phyloP scores from a whole-genome alignment of 768 basidiomycete genomes.

The Tricholoma hemisulphureum region DNA sequence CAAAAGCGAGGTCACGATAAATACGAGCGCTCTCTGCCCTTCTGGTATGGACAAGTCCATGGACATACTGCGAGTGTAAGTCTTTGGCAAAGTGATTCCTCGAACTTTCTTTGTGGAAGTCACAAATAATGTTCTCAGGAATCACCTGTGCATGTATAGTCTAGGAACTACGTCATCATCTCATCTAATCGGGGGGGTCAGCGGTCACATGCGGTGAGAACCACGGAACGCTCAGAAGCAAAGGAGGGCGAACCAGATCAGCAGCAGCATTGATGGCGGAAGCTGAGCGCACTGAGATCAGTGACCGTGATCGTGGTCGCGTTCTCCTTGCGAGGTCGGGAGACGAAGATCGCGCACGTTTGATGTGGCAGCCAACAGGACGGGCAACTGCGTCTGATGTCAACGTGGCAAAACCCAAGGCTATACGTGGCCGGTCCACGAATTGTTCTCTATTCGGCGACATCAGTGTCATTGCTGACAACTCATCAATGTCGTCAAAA shows the following conservation, averaged over 20 bases:
- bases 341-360: conserved; percentile 19
- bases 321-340: conserved; percentile 5
- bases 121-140: conserved; percentile 15
- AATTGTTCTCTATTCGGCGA: conserved; percentile 6
- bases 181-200: background rate
- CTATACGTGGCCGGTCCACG: conserved; percentile 6
- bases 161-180: background rate
- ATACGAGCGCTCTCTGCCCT: background rate
- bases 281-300: background rate
- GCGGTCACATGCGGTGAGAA: background rate
- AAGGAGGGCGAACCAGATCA: background rate
- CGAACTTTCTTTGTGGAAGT: conserved; percentile 12
- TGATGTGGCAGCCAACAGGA: conserved; percentile 11
- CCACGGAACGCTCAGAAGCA: background rate
- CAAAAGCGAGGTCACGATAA: background rate
- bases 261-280: background rate
- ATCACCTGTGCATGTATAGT: background rate
- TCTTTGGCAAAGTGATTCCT: conserved; percentile 11
- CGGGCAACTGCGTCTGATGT: conserved; percentile 7
- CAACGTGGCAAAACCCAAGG: conserved; percentile 9
- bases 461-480: conserved; percentile 11
- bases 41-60: background rate
- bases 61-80: conserved; percentile 9
- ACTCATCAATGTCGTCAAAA: conserved; percentile 10
- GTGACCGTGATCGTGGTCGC: conserved; percentile 1